Evolutionary conservation across 139 green algal species (phyloP).

Genomic region (Axilococcus clingmanii): DNA sequence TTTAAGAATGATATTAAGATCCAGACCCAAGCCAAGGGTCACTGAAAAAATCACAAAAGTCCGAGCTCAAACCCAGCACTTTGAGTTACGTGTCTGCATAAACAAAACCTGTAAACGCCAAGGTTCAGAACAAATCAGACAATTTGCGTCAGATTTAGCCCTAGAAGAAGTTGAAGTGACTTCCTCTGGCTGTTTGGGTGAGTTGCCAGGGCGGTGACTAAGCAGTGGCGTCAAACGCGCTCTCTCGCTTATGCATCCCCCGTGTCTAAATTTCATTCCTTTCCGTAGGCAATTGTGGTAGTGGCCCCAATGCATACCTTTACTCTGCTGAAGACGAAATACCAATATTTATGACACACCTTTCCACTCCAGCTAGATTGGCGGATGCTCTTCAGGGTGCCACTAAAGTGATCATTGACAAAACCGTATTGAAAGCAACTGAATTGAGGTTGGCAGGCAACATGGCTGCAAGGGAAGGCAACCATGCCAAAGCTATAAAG

Average conservation of each 20-base stretch:
- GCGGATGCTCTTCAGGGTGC: slow-evolving; percentile 20
- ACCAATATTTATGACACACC: slow-evolving; percentile 30
- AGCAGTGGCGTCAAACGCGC: no score
- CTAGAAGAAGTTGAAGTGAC: neutral
- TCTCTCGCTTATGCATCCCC: no score
- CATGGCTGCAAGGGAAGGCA: slow-evolving; percentile 9
- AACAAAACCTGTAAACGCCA: slow-evolving; percentile 4
- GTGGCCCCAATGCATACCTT: slow-evolving; percentile 50
- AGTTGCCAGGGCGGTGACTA: no score
- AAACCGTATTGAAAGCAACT: slow-evolving; percentile 21
- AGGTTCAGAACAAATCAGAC: neutral
- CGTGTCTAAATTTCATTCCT: no score
- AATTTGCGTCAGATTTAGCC: slow-evolving; percentile 1
- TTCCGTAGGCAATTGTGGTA: slow-evolving; percentile 27
- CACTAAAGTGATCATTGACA: slow-evolving; percentile 15
- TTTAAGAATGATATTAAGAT: no score
- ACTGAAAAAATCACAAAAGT: no score
- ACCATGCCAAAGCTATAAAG: slow-evolving; percentile 12
- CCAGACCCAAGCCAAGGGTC: no score
- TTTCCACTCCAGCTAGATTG: slow-evolving; percentile 31
- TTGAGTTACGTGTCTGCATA: neutral
- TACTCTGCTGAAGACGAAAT: slow-evolving; percentile 12
- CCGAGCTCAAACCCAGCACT: no score
- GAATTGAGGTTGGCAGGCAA: slow-evolving; percentile 53
- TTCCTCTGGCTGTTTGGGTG: neutral